Evolutionary conservation across 768 basidiomycete species (phyloP).

Genomic region (Amanita phalloides): DNA sequence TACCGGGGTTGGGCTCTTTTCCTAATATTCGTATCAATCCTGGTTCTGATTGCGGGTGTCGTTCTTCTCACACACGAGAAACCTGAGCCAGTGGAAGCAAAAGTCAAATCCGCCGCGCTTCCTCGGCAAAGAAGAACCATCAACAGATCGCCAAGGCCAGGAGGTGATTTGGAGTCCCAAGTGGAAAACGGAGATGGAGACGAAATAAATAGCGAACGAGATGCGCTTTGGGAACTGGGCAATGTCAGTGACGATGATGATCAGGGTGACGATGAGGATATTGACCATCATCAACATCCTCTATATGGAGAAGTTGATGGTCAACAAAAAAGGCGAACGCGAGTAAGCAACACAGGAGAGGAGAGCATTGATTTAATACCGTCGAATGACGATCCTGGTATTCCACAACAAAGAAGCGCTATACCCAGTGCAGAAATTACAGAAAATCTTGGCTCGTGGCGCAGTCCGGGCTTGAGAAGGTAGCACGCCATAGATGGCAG

Average conservation of each 20-base stretch:
- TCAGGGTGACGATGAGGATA: slow-evolving; percentile 31
- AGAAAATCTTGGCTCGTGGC: background rate
- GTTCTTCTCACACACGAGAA: slow-evolving; percentile 93
- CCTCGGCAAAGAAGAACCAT: slow-evolving; percentile 16
- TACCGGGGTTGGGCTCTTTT: slow-evolving; percentile 85
- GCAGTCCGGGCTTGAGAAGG: background rate
- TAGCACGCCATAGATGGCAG: background rate
- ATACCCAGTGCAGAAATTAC: background rate
- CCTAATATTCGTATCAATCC: slow-evolving; percentile 79
- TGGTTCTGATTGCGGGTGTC: slow-evolving; percentile 82
- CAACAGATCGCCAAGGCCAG: slow-evolving; percentile 5
- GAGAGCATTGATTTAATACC: slow-evolving; percentile 36
- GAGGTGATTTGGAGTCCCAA: slow-evolving; percentile 9
- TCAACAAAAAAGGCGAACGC: slow-evolving; percentile 7
- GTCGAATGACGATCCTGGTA: slow-evolving; percentile 18
- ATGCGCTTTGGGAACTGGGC: slow-evolving; percentile 62
- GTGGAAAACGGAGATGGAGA: slow-evolving; percentile 23
- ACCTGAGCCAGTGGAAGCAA: slow-evolving; percentile 40
- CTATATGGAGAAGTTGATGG: slow-evolving; percentile 9
- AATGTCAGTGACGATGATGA: slow-evolving; percentile 61
- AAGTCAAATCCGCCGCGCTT: slow-evolving; percentile 21
- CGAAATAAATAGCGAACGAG: slow-evolving; percentile 28
- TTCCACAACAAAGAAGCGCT: background rate
- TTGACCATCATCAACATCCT: slow-evolving; percentile 33
- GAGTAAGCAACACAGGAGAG: slow-evolving; percentile 16